Conservation (phyloP, 495 filamentous ascomycete species). For the Neurospora sp. region DNA sequence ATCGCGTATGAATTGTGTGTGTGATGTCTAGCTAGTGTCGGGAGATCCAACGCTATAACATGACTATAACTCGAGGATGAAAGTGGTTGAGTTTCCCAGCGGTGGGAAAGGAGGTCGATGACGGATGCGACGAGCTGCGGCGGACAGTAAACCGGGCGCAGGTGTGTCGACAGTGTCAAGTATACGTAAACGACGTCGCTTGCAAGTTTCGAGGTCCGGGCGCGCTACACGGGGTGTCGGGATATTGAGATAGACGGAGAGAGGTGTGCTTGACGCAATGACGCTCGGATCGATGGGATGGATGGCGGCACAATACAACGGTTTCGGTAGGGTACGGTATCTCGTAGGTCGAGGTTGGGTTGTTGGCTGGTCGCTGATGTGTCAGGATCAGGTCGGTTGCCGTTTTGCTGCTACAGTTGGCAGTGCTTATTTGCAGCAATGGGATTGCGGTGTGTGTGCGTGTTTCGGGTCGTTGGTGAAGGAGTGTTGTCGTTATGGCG, state of each 20-base stretch:
- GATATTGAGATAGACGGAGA: neutral
- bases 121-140: neutral
- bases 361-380: neutral
- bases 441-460: neutral
- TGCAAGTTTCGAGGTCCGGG: constrained; percentile 12
- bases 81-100: neutral
- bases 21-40: constrained; percentile 1
- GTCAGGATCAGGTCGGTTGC: neutral
- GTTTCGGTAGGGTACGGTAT: neutral
- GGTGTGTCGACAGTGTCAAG: neutral
- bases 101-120: neutral
- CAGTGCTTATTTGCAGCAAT: neutral
- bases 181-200: constrained; percentile 1
- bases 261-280: neutral
- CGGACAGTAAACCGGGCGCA: neutral
- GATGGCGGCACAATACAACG: neutral
- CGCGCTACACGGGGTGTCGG: constrained; percentile 11
- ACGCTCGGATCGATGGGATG: neutral
- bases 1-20: neutral
- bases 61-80: neutral
- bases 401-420: neutral
- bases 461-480: neutral
- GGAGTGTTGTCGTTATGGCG: neutral
- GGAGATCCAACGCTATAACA: constrained; percentile 3
- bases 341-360: neutral